phyloP scores from a whole-genome alignment of 768 basidiomycete genomes.

The Rossbeevera mucosa region DNA sequence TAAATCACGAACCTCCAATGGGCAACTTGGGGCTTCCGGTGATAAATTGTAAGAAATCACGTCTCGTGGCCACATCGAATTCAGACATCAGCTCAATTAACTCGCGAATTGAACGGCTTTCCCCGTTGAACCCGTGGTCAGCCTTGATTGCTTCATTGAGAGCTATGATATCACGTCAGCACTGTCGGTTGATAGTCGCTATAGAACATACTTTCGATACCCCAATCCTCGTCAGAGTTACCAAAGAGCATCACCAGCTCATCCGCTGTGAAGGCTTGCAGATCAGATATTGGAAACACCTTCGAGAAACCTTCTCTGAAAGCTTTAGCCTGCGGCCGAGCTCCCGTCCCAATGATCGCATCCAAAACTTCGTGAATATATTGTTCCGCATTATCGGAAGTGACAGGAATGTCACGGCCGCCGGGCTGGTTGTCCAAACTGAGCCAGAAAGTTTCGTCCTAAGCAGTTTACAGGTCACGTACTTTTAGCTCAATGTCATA shows the following conservation, averaged over 20 bases:
- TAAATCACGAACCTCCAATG: slow-evolving; percentile 70
- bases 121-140: slow-evolving; percentile 96
- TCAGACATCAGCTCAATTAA: slow-evolving; percentile 83
- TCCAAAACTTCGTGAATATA: slow-evolving; percentile 87
- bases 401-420: slow-evolving; percentile 78
- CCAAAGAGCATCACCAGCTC: slow-evolving; percentile 96
- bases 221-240: slow-evolving; percentile 98
- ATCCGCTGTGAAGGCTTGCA: slow-evolving; percentile 89
- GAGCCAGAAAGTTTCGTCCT: not conserved
- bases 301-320: slow-evolving; percentile 95
- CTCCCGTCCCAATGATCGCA: slow-evolving; percentile 79
- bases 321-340: slow-evolving; percentile 74
- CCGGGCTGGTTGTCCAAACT: slow-evolving; percentile 48
- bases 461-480: slow-evolving; percentile 22
- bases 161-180: slow-evolving; percentile 42
- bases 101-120: slow-evolving; percentile 86
- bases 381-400: slow-evolving; percentile 80
- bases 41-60: slow-evolving; percentile 93
- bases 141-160: slow-evolving; percentile 89
- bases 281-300: slow-evolving; percentile 89
- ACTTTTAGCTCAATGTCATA: slow-evolving; percentile 91
- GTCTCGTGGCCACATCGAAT: slow-evolving; percentile 67
- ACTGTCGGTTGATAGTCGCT: not conserved
- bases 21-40: slow-evolving; percentile 96
- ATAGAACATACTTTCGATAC: slow-evolving; percentile 67